Conservation (phyloP, 176 grass and related monocot genomes). For the Oryza brachyantha region DNA sequence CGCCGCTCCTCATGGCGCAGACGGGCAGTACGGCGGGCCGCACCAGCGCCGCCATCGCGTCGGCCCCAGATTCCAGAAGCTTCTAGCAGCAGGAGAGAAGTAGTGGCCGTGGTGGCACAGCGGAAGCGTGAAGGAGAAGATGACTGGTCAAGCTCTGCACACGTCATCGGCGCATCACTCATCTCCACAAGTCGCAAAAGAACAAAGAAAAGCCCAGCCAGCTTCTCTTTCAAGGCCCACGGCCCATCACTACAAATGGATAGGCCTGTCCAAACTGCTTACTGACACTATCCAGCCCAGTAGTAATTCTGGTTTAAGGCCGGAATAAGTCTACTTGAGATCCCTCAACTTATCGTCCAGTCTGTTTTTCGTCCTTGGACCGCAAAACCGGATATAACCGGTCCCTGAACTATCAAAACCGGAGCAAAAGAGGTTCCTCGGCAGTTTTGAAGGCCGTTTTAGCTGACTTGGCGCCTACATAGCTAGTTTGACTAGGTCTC, state of each 20-base stretch:
- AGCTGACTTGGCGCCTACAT: too few relatives aligned
- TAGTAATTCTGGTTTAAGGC: neutral
- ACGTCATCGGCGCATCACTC: slow-evolving; percentile 18
- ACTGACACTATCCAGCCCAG: neutral
- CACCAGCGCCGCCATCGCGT: slow-evolving; percentile 46
- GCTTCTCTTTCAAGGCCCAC: neutral
- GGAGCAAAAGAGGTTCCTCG: too few relatives aligned
- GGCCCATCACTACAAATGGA: neutral
- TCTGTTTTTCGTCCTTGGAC: too few relatives aligned
- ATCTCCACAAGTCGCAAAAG: neutral
- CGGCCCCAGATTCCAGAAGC: slow-evolving; percentile 28
- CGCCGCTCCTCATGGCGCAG: slow-evolving; percentile 40
- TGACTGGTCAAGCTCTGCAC: neutral
- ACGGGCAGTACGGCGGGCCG: slow-evolving; percentile 36
- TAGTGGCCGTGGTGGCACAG: neutral
- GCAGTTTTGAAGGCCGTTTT: too few relatives aligned
- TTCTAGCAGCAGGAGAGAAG: slow-evolving; percentile 9
- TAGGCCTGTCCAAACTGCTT: too few relatives aligned
- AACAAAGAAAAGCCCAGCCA: neutral
- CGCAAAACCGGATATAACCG: too few relatives aligned
- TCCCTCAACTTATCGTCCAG: too few relatives aligned
- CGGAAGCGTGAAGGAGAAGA: neutral
- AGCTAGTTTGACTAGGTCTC: too few relatives aligned
- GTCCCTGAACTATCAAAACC: too few relatives aligned
- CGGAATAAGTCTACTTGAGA: too few relatives aligned